A percentile compares a stretch with the other conserved stretches of the same genome.
Conservation (phyloP, 1,284 basidiomycete species). For the Singerocomus inundabilis region DNA sequence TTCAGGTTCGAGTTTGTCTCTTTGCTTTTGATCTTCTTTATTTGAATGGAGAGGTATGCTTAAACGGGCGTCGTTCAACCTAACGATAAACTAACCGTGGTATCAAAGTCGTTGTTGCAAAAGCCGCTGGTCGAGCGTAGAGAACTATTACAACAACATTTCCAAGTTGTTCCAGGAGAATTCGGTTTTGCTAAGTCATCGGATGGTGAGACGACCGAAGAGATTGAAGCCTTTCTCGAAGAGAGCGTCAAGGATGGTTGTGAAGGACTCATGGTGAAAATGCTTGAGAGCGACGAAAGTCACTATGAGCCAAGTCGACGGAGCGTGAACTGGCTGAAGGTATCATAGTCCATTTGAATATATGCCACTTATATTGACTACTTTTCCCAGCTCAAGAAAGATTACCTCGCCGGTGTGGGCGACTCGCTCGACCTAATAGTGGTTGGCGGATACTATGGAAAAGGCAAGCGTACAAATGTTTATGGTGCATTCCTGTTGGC, state of each 20-base stretch:
- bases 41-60: slow-evolving; percentile 86
- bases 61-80: neutral
- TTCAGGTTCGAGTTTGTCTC: slow-evolving; percentile 92
- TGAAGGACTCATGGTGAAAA: slow-evolving; percentile 99
- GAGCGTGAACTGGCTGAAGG: slow-evolving; percentile 98
- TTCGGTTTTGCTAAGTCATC: slow-evolving; percentile 92
- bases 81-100: neutral
- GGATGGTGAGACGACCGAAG: slow-evolving; percentile 87
- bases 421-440: slow-evolving; percentile 98
- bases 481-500: slow-evolving; percentile 96
- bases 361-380: slow-evolving; percentile 1
- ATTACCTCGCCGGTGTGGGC: slow-evolving; percentile 95
- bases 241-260: slow-evolving; percentile 97
- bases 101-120: slow-evolving; percentile 60
- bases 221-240: slow-evolving; percentile 94
- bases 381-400: slow-evolving; percentile 82
- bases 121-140: slow-evolving; percentile 74
- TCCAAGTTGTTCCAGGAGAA: slow-evolving; percentile 82
- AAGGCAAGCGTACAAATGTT: slow-evolving; percentile 95
- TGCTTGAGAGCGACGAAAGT: slow-evolving; percentile 88
- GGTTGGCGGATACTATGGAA: slow-evolving; percentile 94
- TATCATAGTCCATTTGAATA: slow-evolving; percentile 31
- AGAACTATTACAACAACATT: slow-evolving; percentile 75
- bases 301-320: slow-evolving; percentile 94
- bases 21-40: slow-evolving; percentile 96